phyloP scores from a whole-genome alignment of 2,329 filamentous ascomycete genomes.

The Tetracladium maxilliforme region DNA sequence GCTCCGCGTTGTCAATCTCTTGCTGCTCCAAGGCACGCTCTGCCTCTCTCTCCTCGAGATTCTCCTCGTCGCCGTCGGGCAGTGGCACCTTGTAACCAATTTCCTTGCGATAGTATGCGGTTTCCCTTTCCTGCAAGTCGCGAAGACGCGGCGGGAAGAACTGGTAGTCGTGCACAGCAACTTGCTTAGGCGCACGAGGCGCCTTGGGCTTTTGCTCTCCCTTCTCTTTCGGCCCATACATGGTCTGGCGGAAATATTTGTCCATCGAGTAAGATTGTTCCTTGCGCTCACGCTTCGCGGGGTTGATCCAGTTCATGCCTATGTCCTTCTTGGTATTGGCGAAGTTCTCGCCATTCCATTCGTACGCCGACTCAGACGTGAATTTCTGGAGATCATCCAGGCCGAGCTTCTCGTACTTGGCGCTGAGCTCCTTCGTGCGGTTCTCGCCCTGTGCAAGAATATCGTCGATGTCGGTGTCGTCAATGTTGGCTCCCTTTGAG shows the following conservation, averaged over 20 bases:
- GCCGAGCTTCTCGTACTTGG: slow-evolving; percentile 91
- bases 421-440: slow-evolving; percentile 78
- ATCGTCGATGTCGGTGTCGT: slow-evolving; percentile 74
- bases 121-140: slow-evolving; percentile 91
- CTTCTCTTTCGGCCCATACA: slow-evolving; percentile 64
- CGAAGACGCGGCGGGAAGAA: slow-evolving; percentile 79
- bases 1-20: slow-evolving; percentile 82
- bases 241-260: slow-evolving; percentile 89
- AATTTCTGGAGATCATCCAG: slow-evolving; percentile 97
- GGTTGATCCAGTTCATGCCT: slow-evolving; percentile 93
- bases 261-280: slow-evolving; percentile 98
- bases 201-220: slow-evolving; percentile 87
- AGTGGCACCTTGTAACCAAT: slow-evolving; percentile 90
- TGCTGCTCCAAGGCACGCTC: slow-evolving; percentile 79
- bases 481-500: slow-evolving; percentile 49
- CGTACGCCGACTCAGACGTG: slow-evolving; percentile 90
- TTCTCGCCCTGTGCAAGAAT: slow-evolving; percentile 79
- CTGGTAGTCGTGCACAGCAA: slow-evolving; percentile 87
- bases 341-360: slow-evolving; percentile 98
- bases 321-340: slow-evolving; percentile 85
- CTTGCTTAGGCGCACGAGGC: slow-evolving; percentile 87
- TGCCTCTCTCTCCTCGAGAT: slow-evolving; percentile 69
- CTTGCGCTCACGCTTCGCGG: slow-evolving; percentile 93
- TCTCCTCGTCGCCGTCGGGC: slow-evolving; percentile 79
- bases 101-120: slow-evolving; percentile 88